phyloP scores from a whole-genome alignment of 129 eudicot species.

The Heracleum sosnowskyi region DNA sequence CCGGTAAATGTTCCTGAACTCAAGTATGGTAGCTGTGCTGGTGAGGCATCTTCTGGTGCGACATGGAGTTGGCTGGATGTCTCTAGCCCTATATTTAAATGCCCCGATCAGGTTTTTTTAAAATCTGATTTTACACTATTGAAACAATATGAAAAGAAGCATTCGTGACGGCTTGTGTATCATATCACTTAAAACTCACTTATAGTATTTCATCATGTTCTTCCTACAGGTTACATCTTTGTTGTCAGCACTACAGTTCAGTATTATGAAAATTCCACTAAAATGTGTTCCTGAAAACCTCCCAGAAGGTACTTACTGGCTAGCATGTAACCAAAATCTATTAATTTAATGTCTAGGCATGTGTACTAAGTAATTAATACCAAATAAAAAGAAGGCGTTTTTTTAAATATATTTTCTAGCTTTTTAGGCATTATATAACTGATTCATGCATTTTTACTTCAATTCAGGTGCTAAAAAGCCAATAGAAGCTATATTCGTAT shows the following conservation, averaged over 20 bases:
- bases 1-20: conserved; percentile 74
- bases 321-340: background rate
- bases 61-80: conserved; percentile 77
- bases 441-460: background rate
- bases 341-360: background rate
- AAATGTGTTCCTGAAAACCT: conserved; percentile 35
- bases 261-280: conserved; percentile 68
- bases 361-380: background rate
- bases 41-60: conserved; percentile 42
- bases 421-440: conserved; percentile 9
- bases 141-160: background rate
- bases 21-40: conserved; percentile 50
- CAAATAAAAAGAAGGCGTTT: background rate
- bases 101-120: conserved; percentile 52
- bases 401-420: background rate
- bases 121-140: background rate
- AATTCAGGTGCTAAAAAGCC: conserved; percentile 63
- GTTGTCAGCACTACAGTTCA: conserved; percentile 51
- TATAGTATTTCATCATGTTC: background rate
- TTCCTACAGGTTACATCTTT: conserved; percentile 53
- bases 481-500: conserved; percentile 78
- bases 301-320: conserved; percentile 49
- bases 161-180: background rate
- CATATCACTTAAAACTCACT: background rate
- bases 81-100: conserved; percentile 50